Conservation (phyloP, 202 grass and related monocot genomes). For the Tripidium arundinaceum region DNA sequence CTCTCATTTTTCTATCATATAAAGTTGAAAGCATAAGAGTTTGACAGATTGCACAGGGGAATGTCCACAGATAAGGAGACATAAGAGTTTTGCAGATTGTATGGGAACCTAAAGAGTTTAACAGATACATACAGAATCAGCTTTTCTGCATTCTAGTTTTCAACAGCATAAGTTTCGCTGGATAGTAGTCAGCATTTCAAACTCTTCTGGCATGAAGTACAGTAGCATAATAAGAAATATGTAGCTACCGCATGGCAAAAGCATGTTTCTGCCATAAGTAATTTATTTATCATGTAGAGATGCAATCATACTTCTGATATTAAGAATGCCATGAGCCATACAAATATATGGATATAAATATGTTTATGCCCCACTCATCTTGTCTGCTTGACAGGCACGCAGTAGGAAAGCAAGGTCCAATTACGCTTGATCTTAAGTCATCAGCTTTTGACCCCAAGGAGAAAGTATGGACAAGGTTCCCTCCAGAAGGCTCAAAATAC, state of each 20-base stretch:
- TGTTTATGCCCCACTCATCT: not conserved
- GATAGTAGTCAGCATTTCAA: not conserved
- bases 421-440: constrained; percentile 76
- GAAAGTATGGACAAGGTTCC: constrained; percentile 98
- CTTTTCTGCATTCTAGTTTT: constrained; percentile 2
- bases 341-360: not conserved
- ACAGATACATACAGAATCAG: not conserved
- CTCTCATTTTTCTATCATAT: not conserved
- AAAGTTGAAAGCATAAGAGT: not conserved
- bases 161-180: not conserved
- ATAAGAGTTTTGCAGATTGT: not conserved
- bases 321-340: constrained; percentile 6
- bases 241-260: not conserved
- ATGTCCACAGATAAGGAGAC: not conserved
- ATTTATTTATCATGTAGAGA: not conserved
- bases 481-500: constrained; percentile 87
- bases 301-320: not conserved
- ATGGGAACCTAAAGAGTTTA: not conserved
- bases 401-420: constrained; percentile 80
- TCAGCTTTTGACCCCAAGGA: constrained; percentile 92
- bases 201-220: not conserved
- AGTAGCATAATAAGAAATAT: constrained; percentile 11
- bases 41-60: not conserved
- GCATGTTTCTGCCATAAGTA: not conserved
- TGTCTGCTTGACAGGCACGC: constrained; percentile 51